These are phyloP conservation scores for Chamaecyparis obtusa DNA, from an alignment of 75 land plant species.

Conservation along the genomic window DNA sequence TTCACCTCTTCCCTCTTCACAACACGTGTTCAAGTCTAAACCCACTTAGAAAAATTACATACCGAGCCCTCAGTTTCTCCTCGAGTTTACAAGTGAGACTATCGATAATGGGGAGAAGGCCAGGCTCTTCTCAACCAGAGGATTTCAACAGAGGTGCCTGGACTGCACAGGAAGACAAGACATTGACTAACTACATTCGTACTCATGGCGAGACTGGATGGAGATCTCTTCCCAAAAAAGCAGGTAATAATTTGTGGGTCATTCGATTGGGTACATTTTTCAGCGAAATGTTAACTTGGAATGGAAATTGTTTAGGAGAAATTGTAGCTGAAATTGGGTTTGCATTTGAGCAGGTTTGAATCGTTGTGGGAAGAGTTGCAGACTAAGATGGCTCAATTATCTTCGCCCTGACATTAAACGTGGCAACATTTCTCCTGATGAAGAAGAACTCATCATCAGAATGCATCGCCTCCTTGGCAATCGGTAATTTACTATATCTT, in stretches of 20 bases:
- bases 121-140: conserved; percentile 13
- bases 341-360: conserved; percentile 24
- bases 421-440: conserved; percentile 29
- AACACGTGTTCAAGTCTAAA: too few species aligned
- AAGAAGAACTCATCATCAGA: conserved; percentile 34
- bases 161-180: conserved; percentile 41
- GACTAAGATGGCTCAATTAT: conserved; percentile 32
- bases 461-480: conserved; percentile 39
- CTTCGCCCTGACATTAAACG: conserved; percentile 31
- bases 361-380: conserved; percentile 39
- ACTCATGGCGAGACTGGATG: conserved; percentile 52
- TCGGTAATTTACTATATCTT: conserved; percentile 2
- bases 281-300: neutral
- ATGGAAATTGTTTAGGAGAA: neutral
- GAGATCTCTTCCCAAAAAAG: conserved; percentile 37
- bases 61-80: too few species aligned
- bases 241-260: conserved; percentile 22
- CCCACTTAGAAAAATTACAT: too few species aligned
- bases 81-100: too few species aligned
- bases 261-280: neutral
- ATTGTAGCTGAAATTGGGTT: neutral
- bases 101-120: conserved; percentile 11
- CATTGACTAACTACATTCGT: conserved; percentile 34
- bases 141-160: conserved; percentile 39
- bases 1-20: too few species aligned